phyloP scores from a whole-genome alignment of 2,329 filamentous ascomycete genomes.

The Aspergillus tamarii region DNA sequence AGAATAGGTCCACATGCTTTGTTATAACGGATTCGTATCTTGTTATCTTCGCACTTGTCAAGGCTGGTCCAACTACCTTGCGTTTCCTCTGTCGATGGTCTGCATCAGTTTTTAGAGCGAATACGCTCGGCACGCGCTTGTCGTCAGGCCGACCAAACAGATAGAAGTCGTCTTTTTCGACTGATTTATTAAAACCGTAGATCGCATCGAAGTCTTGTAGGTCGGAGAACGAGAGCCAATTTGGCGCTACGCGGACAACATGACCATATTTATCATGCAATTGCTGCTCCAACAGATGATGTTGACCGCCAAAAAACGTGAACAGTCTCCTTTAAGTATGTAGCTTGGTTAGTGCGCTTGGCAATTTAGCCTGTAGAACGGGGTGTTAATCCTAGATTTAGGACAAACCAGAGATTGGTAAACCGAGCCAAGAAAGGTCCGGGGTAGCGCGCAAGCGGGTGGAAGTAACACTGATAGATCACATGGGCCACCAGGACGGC shows the following conservation, averaged over 20 bases:
- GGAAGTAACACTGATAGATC: constrained; percentile 33
- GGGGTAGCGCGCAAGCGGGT: constrained; percentile 67
- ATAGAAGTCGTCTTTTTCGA: constrained; percentile 25
- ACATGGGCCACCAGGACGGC: constrained; percentile 10
- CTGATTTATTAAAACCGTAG: constrained; percentile 23
- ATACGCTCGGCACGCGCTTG: constrained; percentile 17
- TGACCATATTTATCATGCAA: constrained; percentile 21
- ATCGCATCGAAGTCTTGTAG: constrained; percentile 22
- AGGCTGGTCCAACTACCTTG: constrained; percentile 19
- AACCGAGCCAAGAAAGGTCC: constrained; percentile 61
- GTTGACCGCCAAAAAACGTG: constrained; percentile 18
- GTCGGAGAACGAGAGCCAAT: constrained; percentile 24
- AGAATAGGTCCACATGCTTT: constrained; percentile 18
- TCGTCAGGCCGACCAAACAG: constrained; percentile 14
- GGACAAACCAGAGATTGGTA: constrained; percentile 21
- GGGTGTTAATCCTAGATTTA: not conserved
- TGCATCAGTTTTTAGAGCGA: constrained; percentile 16
- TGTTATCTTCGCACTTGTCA: constrained; percentile 14
- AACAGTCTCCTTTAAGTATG: constrained; percentile 14
- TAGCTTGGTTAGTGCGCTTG: not conserved
- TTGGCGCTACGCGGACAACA: constrained; percentile 23
- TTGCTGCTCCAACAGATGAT: constrained; percentile 18
- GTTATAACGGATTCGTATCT: constrained; percentile 17
- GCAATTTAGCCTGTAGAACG: not conserved
- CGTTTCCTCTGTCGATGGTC: constrained; percentile 19